These are phyloP conservation scores for Amanita subjunquillea DNA, from an alignment of 768 basidiomycete genomes.

Conservation along the genomic window DNA sequence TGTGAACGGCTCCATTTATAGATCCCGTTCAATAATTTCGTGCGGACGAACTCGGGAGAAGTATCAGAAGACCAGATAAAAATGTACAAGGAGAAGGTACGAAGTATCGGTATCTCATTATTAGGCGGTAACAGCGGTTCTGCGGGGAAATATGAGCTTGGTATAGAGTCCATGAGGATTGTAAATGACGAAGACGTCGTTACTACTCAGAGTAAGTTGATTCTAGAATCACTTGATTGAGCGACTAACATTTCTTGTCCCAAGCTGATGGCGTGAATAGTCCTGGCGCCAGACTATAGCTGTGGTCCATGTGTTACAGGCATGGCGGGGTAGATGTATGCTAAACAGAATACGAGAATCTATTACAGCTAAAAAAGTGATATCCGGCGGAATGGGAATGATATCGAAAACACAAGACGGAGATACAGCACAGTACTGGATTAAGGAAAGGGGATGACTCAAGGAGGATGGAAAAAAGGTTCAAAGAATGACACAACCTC, in stretches of 20 bases:
- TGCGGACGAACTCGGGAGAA: constrained; percentile 66
- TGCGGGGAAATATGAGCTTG: constrained; percentile 72
- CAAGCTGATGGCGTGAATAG: background rate
- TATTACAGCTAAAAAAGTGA: background rate
- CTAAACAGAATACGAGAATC: background rate
- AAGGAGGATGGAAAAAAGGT: constrained; percentile 4
- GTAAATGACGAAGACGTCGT: constrained; percentile 63
- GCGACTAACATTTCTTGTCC: background rate
- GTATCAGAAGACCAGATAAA: constrained; percentile 57
- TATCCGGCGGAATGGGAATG: background rate
- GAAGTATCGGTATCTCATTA: constrained; percentile 79
- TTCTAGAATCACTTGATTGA: background rate
- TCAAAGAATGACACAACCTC: constrained; percentile 54
- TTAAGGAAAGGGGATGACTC: constrained; percentile 5
- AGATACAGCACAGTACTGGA: constrained; percentile 17
- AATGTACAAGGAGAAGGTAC: constrained; percentile 68
- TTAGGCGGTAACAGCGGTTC: constrained; percentile 76
- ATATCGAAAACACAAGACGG: constrained; percentile 7
- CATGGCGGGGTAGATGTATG: background rate
- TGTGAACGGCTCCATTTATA: constrained; percentile 17
- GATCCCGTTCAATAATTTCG: constrained; percentile 76
- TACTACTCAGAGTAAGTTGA: constrained; percentile 9
- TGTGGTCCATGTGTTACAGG: background rate
- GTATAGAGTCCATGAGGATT: constrained; percentile 72
- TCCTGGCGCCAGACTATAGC: background rate